Evolutionary conservation across 192 early-diverging fungal genomes (phyloP).

Genomic region (Gaertneriomyces semiglobifer): DNA sequence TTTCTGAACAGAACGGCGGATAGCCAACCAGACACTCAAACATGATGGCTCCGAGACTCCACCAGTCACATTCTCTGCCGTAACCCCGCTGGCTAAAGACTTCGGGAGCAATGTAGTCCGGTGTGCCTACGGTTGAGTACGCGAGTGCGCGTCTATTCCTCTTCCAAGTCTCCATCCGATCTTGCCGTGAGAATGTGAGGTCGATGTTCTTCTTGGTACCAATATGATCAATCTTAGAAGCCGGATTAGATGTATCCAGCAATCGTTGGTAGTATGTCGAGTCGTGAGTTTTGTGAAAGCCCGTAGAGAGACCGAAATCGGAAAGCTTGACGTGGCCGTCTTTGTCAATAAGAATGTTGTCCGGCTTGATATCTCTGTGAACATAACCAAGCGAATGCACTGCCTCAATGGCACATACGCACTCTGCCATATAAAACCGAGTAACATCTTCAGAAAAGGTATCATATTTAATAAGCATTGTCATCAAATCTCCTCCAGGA

Average conservation of each 20-base stretch:
- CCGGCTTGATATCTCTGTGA: constrained; percentile 72
- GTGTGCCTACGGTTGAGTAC: constrained; percentile 97
- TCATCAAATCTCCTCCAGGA: constrained; percentile 99
- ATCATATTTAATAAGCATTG: constrained; percentile 98
- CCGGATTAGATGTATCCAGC: constrained; percentile 35
- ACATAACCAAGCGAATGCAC: constrained; percentile 95
- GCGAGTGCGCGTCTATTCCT: constrained; percentile 92
- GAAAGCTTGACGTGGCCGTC: constrained; percentile 99
- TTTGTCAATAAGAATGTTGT: constrained; percentile 85
- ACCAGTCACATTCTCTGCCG: constrained; percentile 98
- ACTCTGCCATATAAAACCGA: constrained; percentile 98
- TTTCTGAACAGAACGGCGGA: constrained; percentile 96
- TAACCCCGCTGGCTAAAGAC: constrained; percentile 94
- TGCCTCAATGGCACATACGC: constrained; percentile 85
- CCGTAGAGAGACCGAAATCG: constrained; percentile 99
- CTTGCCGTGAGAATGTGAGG: constrained; percentile 88
- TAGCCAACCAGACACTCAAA: constrained; percentile 98
- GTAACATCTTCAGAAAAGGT: constrained; percentile 95
- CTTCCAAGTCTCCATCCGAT: constrained; percentile 97
- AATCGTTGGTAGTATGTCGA: constrained; percentile 82
- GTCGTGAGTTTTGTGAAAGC: constrained; percentile 99
- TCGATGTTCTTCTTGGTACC: constrained; percentile 73
- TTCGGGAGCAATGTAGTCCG: constrained; percentile 97
- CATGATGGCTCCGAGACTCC: constrained; percentile 99
- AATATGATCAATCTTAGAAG: constrained; percentile 31